phyloP scores from a whole-genome alignment of 129 eudicot genomes.

The Solidago caesia region DNA sequence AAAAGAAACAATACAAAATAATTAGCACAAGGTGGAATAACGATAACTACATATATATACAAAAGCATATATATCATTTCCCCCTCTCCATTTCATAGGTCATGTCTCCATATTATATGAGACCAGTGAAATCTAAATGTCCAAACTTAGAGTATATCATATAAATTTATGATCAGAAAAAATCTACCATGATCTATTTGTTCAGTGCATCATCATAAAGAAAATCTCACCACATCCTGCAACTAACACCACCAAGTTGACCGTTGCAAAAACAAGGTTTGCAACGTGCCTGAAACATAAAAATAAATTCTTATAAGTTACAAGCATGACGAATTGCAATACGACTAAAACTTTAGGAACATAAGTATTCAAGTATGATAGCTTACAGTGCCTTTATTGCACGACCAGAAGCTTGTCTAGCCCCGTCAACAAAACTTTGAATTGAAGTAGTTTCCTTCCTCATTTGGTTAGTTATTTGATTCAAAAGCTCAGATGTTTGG shows the following conservation, averaged over 20 bases:
- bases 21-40: neutral
- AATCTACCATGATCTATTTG: neutral
- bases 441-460: slow-evolving; percentile 35
- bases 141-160: neutral
- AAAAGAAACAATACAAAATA: neutral
- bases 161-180: slow-evolving; percentile 10
- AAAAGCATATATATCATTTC: neutral
- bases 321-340: neutral
- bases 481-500: slow-evolving; percentile 31
- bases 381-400: slow-evolving; percentile 52
- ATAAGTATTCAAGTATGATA: neutral
- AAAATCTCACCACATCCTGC: slow-evolving; percentile 57
- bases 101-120: neutral
- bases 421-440: slow-evolving; percentile 38
- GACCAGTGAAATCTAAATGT: neutral
- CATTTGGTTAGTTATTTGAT: slow-evolving; percentile 38
- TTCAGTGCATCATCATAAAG: slow-evolving; percentile 6
- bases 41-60: neutral
- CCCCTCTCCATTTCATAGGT: neutral
- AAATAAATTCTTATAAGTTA: slow-evolving; percentile 3
- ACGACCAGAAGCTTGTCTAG: slow-evolving; percentile 30
- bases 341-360: neutral
- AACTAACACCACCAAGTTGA: slow-evolving; percentile 45
- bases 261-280: slow-evolving; percentile 49
- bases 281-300: slow-evolving; percentile 42